Percentiles rank a stretch among this genome's conserved stretches.
phyloP scores from a whole-genome alignment of 257 asterid species.

The Cruciata laevipes region DNA sequence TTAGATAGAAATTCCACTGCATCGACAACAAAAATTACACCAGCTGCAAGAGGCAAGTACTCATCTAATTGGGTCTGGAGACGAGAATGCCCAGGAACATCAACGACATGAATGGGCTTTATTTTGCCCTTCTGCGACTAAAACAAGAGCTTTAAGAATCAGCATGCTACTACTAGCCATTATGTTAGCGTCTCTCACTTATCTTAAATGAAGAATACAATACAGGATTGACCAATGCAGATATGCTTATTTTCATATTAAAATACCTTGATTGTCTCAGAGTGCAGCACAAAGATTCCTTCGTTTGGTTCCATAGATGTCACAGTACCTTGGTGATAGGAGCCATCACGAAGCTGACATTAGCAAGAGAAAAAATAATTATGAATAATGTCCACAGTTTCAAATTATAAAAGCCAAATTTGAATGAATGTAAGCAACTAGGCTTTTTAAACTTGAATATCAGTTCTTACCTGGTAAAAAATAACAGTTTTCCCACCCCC shows the following conservation, averaged over 20 bases:
- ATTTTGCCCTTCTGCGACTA: constrained; percentile 51
- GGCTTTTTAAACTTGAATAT: neutral
- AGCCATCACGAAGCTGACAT: constrained; percentile 75
- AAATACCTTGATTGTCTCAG: constrained; percentile 30
- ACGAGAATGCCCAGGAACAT: constrained; percentile 89
- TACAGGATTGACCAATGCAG: neutral
- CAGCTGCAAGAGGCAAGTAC: constrained; percentile 75
- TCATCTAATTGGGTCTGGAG: constrained; percentile 70
- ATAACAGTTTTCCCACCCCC: constrained; percentile 84
- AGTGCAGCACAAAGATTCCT: constrained; percentile 56
- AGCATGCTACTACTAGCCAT: neutral
- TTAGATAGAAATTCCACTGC: constrained; percentile 78
- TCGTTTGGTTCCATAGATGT: constrained; percentile 89
- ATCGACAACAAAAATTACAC: constrained; percentile 59
- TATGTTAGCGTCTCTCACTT: neutral
- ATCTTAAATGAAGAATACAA: neutral
- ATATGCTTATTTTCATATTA: constrained; percentile 1
- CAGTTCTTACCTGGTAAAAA: constrained; percentile 47
- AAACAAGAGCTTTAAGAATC: constrained; percentile 10
- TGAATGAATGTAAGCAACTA: no score
- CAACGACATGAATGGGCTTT: constrained; percentile 65
- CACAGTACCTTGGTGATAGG: constrained; percentile 80
- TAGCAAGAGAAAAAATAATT: constrained; percentile 13
- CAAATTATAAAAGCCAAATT: no score
- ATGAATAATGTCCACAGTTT: neutral